These are phyloP conservation scores for Leersia perrieri DNA, from an alignment of 176 grass and related monocot genomes.

Conservation along the genomic window DNA sequence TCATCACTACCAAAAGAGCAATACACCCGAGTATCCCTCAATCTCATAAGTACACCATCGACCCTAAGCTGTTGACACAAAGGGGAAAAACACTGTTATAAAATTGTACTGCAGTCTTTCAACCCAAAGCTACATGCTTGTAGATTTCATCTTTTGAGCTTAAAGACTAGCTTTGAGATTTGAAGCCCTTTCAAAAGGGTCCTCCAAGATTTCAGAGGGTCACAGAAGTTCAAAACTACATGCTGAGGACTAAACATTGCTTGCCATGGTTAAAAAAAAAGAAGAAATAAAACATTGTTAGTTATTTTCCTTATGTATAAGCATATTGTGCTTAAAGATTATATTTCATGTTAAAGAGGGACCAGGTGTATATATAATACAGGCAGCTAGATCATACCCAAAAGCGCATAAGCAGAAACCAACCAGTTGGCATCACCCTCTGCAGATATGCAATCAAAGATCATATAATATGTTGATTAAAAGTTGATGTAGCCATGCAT, in stretches of 20 bases:
- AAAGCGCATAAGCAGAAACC: slow-evolving; percentile 85
- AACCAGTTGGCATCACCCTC: slow-evolving; percentile 96
- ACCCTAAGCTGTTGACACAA: slow-evolving; percentile 68
- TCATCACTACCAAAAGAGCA: slow-evolving; percentile 63
- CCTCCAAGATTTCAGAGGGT: background rate
- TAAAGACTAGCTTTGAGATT: background rate
- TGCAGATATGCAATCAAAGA: slow-evolving; percentile 34
- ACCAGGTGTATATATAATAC: background rate
- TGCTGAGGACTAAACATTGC: background rate
- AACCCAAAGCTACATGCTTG: background rate
- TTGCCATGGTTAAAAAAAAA: background rate
- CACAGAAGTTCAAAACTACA: background rate
- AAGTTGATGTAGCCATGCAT: background rate
- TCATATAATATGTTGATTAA: slow-evolving; percentile 13
- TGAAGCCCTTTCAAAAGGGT: background rate
- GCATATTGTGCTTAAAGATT: background rate
- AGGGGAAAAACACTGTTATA: background rate
- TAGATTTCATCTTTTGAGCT: background rate
- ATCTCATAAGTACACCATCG: slow-evolving; percentile 83
- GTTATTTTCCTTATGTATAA: background rate
- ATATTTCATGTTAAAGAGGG: background rate
- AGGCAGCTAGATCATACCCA: slow-evolving; percentile 61
- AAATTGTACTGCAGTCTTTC: background rate
- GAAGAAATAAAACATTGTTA: background rate
- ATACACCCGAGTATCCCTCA: slow-evolving; percentile 82